Evolutionary conservation across 352 stramenopile genomes (phyloP).

Genomic region (Globisporangium alternatum): DNA sequence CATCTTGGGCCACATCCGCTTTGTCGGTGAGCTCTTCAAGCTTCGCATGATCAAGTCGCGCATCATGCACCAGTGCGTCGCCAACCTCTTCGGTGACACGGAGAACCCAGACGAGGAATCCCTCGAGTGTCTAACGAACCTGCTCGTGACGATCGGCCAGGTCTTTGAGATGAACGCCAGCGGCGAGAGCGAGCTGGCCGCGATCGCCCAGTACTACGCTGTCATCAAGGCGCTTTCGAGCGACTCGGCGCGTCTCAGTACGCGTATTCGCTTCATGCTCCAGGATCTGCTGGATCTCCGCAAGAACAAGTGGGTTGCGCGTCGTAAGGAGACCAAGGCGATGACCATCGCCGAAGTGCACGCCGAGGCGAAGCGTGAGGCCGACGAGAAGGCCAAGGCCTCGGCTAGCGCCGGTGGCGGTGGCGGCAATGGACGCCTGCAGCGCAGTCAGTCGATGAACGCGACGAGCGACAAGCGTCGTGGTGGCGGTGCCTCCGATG

Average conservation of each 20-base stretch:
- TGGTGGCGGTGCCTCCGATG: constrained; percentile 36
- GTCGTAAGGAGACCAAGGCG: constrained; percentile 78
- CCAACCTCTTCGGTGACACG: constrained; percentile 72
- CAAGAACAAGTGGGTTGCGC: constrained; percentile 70
- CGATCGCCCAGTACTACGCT: constrained; percentile 70
- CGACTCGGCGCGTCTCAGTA: constrained; percentile 66
- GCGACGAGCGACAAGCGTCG: constrained; percentile 43
- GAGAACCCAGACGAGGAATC: constrained; percentile 91
- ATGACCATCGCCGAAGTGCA: constrained; percentile 85
- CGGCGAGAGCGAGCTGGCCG: constrained; percentile 48
- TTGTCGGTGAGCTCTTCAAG: constrained; percentile 97
- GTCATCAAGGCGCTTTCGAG: constrained; percentile 65
- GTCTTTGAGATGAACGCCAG: constrained; percentile 71
- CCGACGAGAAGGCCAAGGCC: constrained; percentile 61
- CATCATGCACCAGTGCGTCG: constrained; percentile 93
- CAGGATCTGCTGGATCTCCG: constrained; percentile 77
- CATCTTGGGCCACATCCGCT: constrained; percentile 92
- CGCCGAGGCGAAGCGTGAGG: constrained; percentile 67
- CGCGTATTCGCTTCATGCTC: constrained; percentile 82
- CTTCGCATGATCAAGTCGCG: constrained; percentile 92
- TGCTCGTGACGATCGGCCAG: constrained; percentile 92
- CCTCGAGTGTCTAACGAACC: constrained; percentile 94
- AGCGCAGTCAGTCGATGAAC: constrained; percentile 68
- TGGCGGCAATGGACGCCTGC: constrained; percentile 34
- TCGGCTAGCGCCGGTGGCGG: constrained; percentile 23